Base-by-base conservation (phyloP, 1,284 basidiomycete genomes). In the Flammula alnicola region DNA sequence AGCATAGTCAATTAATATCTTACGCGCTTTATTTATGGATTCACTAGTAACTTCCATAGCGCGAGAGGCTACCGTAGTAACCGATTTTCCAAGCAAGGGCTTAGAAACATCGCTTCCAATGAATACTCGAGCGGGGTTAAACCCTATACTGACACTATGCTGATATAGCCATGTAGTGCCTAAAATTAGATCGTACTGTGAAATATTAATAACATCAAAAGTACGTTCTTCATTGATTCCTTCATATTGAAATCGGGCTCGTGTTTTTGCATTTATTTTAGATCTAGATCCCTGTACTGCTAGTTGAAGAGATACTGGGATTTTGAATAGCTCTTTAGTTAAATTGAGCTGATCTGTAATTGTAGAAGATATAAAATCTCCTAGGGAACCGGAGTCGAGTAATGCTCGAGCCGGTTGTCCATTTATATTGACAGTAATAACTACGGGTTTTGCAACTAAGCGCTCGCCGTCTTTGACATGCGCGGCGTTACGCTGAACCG, bases 181-280 rank as follows among this genome's bases (percentile, higher is more conserved):
- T 0, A 69, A 51, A 4, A 70, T 67, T 0, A 68, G 1, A 29
- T 70, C 61, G 40, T 70, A 69, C 36, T 56, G 0, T 65, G 56
- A 1, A n/a, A 69, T 29, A 44, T 62, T 62, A 5, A 55, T 54
- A 3, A 60, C 35, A 26, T 54, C 47, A 26, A 54, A 49, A 16
- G 22, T 17, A 19, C 44, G 25, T 8, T 22, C 23, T 16, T 49
- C 46, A 2, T 49, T 35, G 1, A 74, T 70, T 0, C n/a, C 22
- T 37, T 72, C 65, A 38, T 72, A 74, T 5, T 59, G 11, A 0
- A 71, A 47, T 0, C 10, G 9, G 8, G 20, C 44, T 11, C 1
- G 10, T 5, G 39, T 39, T 31, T 27, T 14, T 4, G 33, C 32
- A 25, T 47, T 54, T 3, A 54, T 32, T 29, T 54, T 54, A 5